Percentiles rank a stretch among this genome's conserved stretches.
These are phyloP conservation scores for Populus hybrid DNA, from an alignment of 441 rosid species.

Conservation along the genomic window DNA sequence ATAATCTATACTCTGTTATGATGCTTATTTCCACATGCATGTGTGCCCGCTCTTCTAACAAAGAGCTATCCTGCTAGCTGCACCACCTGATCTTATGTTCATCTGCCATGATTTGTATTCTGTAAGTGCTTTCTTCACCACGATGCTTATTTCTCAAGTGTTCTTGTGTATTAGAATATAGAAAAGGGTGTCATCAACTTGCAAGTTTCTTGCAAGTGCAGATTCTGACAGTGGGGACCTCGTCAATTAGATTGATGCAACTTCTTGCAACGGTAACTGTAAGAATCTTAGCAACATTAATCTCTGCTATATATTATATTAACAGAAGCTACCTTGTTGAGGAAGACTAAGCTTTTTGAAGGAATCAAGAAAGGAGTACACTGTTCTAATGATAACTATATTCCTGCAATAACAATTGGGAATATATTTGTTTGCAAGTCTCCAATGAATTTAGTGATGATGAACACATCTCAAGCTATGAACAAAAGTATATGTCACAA, in stretches of 20 bases:
- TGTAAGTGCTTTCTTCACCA: neutral
- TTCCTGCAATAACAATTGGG: neutral
- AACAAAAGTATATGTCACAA: neutral
- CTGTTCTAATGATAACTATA: neutral
- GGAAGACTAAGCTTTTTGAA: conserved; percentile 2
- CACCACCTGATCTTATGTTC: neutral
- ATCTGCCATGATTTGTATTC: neutral
- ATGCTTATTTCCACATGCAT: too few relatives aligned
- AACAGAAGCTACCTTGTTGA: neutral
- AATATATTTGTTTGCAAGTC: neutral
- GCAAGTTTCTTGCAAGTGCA: neutral
- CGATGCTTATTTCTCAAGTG: neutral
- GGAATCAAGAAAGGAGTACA: neutral
- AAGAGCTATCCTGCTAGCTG: too few relatives aligned
- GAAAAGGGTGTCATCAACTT: neutral
- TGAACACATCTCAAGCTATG: neutral
- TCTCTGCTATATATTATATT: neutral
- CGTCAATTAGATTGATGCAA: conserved; percentile 12
- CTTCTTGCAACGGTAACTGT: conserved; percentile 28
- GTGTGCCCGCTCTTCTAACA: too few relatives aligned
- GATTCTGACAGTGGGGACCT: neutral
- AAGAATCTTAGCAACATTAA: conserved; percentile 23
- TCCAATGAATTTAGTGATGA: neutral
- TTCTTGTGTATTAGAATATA: neutral
- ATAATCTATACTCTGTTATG: too few relatives aligned